Evolutionary conservation across 2,329 filamentous ascomycete species (phyloP).

Genomic region (Pyrenophora tritici-repentis): DNA sequence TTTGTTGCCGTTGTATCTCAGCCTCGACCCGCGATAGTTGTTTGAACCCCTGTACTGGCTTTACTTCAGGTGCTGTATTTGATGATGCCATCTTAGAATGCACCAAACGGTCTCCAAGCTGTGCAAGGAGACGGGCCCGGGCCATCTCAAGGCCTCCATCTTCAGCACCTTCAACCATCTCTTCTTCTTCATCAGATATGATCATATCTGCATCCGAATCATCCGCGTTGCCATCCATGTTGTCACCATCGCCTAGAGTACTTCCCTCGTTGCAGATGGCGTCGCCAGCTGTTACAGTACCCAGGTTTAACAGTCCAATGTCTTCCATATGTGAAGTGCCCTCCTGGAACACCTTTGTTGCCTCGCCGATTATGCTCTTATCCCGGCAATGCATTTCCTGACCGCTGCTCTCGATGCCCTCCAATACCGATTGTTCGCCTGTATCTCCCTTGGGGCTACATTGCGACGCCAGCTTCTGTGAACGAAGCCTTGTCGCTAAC

Average conservation of each 20-base stretch:
- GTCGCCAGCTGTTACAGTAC: not conserved
- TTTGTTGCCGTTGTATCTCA: constrained; percentile 27
- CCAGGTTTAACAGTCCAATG: not conserved
- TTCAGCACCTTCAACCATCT: constrained; percentile 12
- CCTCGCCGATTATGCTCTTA: too few species aligned
- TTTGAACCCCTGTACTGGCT: not conserved
- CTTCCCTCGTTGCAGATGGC: not conserved
- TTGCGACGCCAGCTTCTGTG: not conserved
- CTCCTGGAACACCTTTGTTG: not conserved
- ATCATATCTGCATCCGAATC: constrained; percentile 28
- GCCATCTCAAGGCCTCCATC: constrained; percentile 54
- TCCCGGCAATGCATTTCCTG: too few species aligned
- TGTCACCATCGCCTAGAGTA: not conserved
- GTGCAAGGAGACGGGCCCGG: constrained; percentile 54
- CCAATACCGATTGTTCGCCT: not conserved
- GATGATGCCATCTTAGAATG: constrained; percentile 20
- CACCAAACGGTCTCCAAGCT: constrained; percentile 43
- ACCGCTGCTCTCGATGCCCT: too few species aligned
- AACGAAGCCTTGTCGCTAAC: constrained; percentile 52
- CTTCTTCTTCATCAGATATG: constrained; percentile 26
- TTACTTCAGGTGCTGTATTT: not conserved
- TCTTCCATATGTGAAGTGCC: not conserved
- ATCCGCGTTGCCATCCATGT: constrained; percentile 2
- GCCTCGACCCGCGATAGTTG: constrained; percentile 25
- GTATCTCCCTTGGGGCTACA: not conserved